These are phyloP conservation scores for Paraleonurus japonicus DNA, from an alignment of 257 asterid species.

Conservation along the genomic window DNA sequence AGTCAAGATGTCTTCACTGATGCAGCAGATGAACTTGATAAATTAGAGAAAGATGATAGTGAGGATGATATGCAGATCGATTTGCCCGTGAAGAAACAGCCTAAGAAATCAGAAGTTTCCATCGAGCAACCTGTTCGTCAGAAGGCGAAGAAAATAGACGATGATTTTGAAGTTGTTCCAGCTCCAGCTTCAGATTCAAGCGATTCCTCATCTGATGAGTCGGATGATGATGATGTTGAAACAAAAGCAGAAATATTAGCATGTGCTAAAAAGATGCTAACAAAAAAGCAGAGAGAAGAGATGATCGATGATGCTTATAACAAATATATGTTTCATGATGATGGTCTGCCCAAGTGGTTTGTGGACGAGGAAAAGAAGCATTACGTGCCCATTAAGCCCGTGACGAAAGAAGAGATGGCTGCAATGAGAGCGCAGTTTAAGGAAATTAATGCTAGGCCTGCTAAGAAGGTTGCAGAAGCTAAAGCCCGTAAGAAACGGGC, in stretches of 20 bases:
- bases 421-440: constrained; percentile 84
- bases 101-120: constrained; percentile 23
- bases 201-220: constrained; percentile 68
- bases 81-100: neutral
- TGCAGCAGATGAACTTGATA: constrained; percentile 47
- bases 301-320: constrained; percentile 89
- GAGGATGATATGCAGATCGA: constrained; percentile 73
- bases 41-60: constrained; percentile 46
- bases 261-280: constrained; percentile 75
- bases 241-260: constrained; percentile 87
- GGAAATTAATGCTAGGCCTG: constrained; percentile 89
- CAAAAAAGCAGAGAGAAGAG: constrained; percentile 78
- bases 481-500: constrained; percentile 86
- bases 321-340: constrained; percentile 77
- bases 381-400: constrained; percentile 67
- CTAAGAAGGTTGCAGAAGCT: constrained; percentile 94
- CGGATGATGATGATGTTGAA: constrained; percentile 51
- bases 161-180: constrained; percentile 80
- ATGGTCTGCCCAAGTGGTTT: constrained; percentile 89
- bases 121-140: constrained; percentile 26
- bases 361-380: constrained; percentile 75
- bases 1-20: constrained; percentile 89
- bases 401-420: constrained; percentile 76
- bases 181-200: constrained; percentile 81
- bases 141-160: constrained; percentile 26